Base-by-base conservation (phyloP, 2,329 filamentous ascomycete species). In the Aspergillus udagawae region DNA sequence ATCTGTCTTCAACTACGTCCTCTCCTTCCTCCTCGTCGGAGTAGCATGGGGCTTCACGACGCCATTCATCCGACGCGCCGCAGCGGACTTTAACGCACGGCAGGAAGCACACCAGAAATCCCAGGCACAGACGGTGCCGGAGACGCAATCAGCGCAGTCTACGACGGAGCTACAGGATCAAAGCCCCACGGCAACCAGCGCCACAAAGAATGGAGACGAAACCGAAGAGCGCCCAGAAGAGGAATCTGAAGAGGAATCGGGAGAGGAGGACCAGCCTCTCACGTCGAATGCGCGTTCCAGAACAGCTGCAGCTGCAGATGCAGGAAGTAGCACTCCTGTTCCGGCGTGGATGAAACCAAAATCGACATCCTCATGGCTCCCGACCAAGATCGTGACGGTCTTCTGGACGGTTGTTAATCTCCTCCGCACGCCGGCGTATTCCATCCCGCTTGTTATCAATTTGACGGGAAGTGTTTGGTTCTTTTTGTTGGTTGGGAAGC, bases 391-490 rank as follows among this genome's bases (percentile, higher is more conserved):
- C 1, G 83, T 86, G 61, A 83, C 83, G 1, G 80, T 87, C 7
- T 84, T 88, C 67, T 94, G 91, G 70, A 88, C 86, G 3, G 89
- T 93, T 1, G 68, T 86, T 12, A 92, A 96, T 69, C 79, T 97
- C 57, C 75, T 97, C 53, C 80, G 83, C 57, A 92, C 92, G 65
- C 92, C 92, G 38, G 83, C 85, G 20, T 97, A 97, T 75, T 90
- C 91, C 5, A 77, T 96, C 27, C 93, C 93, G 21, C 75, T 97
- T 65, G 76, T 96, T 53, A 76, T 96, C 57, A 97, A 97, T 72
- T 77, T 97, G 53, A 96, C 93, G 2, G 93, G 93, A 29, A 96
- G 91, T 70, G 83, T 97, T 55, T 97, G 93, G 93, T 97, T 97
- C 76, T 97, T 97, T 67, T 76, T 97, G 64, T 79, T 97, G 63